Evolutionary conservation across 2,329 filamentous ascomycete genomes (phyloP).

Genomic region (Phialophora expanda): DNA sequence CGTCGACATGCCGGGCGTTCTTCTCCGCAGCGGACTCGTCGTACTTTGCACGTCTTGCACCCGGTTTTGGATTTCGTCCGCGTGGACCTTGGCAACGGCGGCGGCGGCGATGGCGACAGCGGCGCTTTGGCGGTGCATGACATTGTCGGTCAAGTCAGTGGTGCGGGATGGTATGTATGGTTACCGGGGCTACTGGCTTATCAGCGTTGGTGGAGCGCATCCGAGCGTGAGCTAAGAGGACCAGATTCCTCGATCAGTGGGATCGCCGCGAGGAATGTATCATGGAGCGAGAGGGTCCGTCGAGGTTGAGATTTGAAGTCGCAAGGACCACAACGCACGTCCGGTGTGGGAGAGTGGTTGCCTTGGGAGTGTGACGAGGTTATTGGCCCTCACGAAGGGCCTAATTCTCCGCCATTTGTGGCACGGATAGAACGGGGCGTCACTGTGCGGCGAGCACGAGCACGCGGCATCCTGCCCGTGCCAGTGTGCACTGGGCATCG

Average conservation of each 20-base stretch:
- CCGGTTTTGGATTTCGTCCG: slow-evolving; percentile 15
- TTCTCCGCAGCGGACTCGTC: slow-evolving; percentile 49
- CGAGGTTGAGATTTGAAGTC: no score
- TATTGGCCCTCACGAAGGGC: not conserved
- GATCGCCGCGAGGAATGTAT: no score
- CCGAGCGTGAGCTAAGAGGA: not conserved
- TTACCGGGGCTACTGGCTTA: not conserved
- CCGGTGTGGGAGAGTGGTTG: not conserved
- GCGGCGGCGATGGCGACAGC: not conserved
- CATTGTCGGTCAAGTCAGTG: not conserved
- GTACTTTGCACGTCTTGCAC: slow-evolving; percentile 33
- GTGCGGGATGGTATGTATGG: not conserved
- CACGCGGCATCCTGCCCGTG: not conserved
- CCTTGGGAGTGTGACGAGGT: not conserved
- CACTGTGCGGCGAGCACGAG: not conserved
- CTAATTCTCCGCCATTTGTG: not conserved
- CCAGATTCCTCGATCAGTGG: no score
- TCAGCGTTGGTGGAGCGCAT: not conserved
- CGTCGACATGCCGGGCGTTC: slow-evolving; percentile 45
- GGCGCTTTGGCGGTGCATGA: not conserved
- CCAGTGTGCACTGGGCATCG: not conserved
- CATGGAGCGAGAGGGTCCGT: no score
- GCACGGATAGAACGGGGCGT: not conserved
- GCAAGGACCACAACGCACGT: no score
- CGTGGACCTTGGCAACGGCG: not conserved